Evolutionary conservation across 2,329 filamentous ascomycete species (phyloP).

Genomic region (Botryotinia globosa): DNA sequence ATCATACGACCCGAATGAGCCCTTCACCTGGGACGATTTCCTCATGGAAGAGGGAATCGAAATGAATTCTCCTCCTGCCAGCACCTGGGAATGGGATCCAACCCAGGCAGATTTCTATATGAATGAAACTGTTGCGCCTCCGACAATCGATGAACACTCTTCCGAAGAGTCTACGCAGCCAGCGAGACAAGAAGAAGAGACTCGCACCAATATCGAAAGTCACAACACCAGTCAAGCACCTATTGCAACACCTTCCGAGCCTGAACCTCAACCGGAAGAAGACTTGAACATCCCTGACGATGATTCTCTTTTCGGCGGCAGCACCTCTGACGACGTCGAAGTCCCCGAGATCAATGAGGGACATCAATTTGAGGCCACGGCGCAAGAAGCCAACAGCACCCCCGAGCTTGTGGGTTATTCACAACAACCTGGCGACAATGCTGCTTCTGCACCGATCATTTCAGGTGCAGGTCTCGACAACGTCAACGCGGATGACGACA

Average conservation of each 20-base stretch:
- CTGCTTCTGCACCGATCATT: not conserved
- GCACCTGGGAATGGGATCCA: not conserved
- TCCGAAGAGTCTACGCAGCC: not conserved
- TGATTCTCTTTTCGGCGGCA: not conserved
- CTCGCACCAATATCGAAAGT: rapidly evolving
- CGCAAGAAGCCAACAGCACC: not conserved
- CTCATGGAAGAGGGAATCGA: not conserved
- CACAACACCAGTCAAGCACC: no score
- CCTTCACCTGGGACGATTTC: not conserved
- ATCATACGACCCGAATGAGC: not conserved
- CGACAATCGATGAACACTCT: not conserved
- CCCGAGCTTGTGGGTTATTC: not conserved
- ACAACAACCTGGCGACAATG: not conserved
- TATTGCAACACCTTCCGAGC: rapidly evolving
- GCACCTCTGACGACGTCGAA: not conserved
- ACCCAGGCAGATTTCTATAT: not conserved
- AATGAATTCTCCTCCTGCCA: not conserved
- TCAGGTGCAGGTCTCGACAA: rapidly evolving
- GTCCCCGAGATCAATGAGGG: rapidly evolving
- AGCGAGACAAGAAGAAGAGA: rapidly evolving
- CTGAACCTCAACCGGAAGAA: not conserved
- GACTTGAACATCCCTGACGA: not conserved
- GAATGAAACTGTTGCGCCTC: not conserved
- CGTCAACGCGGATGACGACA: not conserved
- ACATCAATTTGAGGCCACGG: rapidly evolving